Conservation (phyloP, 2,329 filamentous ascomycete genomes). For the Pseudogymnoascus pannorum region DNA sequence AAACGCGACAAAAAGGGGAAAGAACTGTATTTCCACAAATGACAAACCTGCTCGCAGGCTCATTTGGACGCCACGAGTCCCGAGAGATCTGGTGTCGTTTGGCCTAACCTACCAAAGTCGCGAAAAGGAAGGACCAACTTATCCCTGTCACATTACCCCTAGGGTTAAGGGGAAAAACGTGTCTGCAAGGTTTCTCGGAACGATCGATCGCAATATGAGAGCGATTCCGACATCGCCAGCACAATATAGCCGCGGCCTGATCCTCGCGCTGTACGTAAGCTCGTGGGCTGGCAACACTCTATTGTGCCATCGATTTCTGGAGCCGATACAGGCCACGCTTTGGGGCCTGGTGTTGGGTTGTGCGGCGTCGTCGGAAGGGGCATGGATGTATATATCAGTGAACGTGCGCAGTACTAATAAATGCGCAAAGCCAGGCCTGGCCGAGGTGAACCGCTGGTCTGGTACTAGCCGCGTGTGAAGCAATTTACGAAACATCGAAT, state of each 20-base stretch:
- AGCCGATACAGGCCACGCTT: background rate
- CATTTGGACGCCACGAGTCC: background rate
- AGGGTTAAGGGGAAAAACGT: background rate
- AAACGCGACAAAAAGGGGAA: background rate
- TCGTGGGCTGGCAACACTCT: background rate
- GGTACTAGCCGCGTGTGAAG: background rate
- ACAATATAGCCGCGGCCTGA: background rate
- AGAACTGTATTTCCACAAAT: background rate
- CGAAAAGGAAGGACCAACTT: background rate
- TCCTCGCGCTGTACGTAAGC: background rate
- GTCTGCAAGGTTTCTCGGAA: background rate
- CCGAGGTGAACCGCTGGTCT: background rate
- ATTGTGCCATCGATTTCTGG: background rate
- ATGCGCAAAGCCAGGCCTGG: background rate
- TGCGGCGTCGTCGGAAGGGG: background rate
- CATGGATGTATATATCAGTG: slow-evolving; percentile 4
- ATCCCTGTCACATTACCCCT: background rate
- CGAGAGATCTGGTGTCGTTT: background rate
- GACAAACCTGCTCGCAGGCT: background rate
- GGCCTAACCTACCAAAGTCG: background rate
- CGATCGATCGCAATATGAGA: background rate
- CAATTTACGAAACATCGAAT: background rate
- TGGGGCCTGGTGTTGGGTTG: background rate
- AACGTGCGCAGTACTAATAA: background rate
- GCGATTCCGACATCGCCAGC: background rate